A percentile compares a stretch with the other conserved stretches of the same genome.
Conservation (phyloP, 2,329 filamentous ascomycete species). For the Periconia macrospinosa region DNA sequence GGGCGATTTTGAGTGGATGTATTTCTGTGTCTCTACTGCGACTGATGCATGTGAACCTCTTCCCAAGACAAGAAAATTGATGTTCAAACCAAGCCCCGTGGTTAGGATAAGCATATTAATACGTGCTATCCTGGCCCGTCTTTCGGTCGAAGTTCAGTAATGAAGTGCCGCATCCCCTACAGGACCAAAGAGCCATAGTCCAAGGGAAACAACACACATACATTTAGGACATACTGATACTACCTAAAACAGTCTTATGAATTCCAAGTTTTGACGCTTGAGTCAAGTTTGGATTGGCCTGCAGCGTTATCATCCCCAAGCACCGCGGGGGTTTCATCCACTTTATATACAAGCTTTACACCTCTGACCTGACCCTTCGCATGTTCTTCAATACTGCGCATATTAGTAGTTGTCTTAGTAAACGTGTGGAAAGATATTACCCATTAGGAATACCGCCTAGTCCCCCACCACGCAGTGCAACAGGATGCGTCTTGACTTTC, state of each 20-base stretch:
- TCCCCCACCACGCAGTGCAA: conserved; percentile 26
- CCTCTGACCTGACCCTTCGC: background rate
- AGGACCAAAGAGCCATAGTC: too few relatives aligned
- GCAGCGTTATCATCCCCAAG: background rate
- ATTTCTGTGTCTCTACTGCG: too few relatives aligned
- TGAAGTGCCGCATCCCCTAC: too few relatives aligned
- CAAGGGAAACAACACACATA: too few relatives aligned
- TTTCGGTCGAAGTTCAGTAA: too few relatives aligned
- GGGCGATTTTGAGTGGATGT: too few relatives aligned
- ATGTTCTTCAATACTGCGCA: conserved; percentile 1
- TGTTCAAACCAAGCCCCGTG: too few relatives aligned
- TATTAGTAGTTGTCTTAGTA: background rate
- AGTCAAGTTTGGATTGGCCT: background rate
- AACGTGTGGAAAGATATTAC: background rate
- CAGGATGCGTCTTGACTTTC: conserved; percentile 37
- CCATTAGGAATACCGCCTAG: conserved; percentile 35
- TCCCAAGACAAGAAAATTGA: too few relatives aligned
- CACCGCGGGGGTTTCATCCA: background rate
- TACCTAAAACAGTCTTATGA: background rate
- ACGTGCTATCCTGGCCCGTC: too few relatives aligned
- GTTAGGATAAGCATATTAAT: too few relatives aligned
- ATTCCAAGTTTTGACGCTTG: background rate
- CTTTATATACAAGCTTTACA: conserved; percentile 3
- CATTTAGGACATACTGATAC: background rate
- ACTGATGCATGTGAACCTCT: too few relatives aligned